Percentiles rank a stretch among this genome's conserved stretches.
Evolutionary conservation across 495 filamentous ascomycete genomes (phyloP).

Genomic region (Penicillium egyptiacum): DNA sequence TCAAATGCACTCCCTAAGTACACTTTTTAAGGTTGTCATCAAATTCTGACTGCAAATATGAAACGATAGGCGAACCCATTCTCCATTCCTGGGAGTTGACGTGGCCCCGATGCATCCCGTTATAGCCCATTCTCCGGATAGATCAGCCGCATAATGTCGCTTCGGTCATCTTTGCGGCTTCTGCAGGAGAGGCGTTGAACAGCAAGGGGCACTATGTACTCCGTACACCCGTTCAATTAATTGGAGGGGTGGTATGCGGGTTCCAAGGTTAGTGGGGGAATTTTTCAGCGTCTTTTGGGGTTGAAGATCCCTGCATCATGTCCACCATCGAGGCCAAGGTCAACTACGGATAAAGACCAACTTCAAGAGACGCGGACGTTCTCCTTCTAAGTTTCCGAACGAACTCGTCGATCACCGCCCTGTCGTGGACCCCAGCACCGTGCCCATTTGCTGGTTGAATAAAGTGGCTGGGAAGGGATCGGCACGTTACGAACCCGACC

Average conservation of each 20-base stretch:
- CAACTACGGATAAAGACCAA: slow-evolving; percentile 23
- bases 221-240: no score
- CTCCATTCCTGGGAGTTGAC: not conserved
- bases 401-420: slow-evolving; percentile 18
- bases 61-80: not conserved
- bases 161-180: no score
- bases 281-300: slow-evolving; percentile 18
- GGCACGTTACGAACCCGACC: slow-evolving; percentile 28
- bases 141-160: slow-evolving; percentile 1
- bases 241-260: no score
- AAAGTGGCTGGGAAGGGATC: slow-evolving; percentile 24
- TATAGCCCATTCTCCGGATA: not conserved
- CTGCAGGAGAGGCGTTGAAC: no score
- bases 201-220: no score
- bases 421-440: slow-evolving; percentile 19
- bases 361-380: not conserved
- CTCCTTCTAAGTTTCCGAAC: not conserved
- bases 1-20: no score
- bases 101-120: not conserved
- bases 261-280: slow-evolving; percentile 14
- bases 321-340: slow-evolving; percentile 26
- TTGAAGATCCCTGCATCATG: slow-evolving; percentile 9
- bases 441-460: slow-evolving; percentile 25
- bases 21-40: not conserved
- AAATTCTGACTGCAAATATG: not conserved